Evolutionary conservation across 305 asterid species (phyloP).

Genomic region (Striga hermonthica): DNA sequence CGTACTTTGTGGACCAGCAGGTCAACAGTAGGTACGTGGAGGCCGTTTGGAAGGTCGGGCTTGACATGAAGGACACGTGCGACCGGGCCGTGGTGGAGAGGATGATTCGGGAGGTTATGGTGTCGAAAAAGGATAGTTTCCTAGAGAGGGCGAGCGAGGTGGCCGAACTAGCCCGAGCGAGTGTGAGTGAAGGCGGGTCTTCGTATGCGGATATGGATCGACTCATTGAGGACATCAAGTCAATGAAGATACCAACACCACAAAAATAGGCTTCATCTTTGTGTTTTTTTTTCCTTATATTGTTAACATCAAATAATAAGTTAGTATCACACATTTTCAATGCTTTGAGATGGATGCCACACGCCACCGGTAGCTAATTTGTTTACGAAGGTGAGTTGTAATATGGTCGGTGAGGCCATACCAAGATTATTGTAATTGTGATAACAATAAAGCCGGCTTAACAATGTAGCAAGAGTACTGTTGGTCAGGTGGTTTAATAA

Average conservation of each 20-base stretch:
- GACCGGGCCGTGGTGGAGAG: conserved; percentile 37
- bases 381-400: no score
- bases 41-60: conserved; percentile 46
- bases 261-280: no score
- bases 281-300: no score
- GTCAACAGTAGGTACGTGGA: conserved; percentile 49
- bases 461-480: no score
- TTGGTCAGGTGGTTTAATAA: no score
- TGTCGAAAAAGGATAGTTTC: conserved; percentile 39
- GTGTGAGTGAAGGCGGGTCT: conserved; percentile 41
- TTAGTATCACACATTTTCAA: no score
- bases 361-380: no score
- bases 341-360: no score
- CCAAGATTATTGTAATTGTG: no score
- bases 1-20: conserved; percentile 48
- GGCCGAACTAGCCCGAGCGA: conserved; percentile 31
- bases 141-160: conserved; percentile 26
- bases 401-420: no score
- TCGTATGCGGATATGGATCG: conserved; percentile 38
- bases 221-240: conserved; percentile 25
- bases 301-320: no score
- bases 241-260: background rate
- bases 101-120: conserved; percentile 47
- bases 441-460: no score
- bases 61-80: conserved; percentile 52